These are phyloP conservation scores for Aspergillus homomorphus DNA, from an alignment of 495 filamentous ascomycete species.

Conservation along the genomic window DNA sequence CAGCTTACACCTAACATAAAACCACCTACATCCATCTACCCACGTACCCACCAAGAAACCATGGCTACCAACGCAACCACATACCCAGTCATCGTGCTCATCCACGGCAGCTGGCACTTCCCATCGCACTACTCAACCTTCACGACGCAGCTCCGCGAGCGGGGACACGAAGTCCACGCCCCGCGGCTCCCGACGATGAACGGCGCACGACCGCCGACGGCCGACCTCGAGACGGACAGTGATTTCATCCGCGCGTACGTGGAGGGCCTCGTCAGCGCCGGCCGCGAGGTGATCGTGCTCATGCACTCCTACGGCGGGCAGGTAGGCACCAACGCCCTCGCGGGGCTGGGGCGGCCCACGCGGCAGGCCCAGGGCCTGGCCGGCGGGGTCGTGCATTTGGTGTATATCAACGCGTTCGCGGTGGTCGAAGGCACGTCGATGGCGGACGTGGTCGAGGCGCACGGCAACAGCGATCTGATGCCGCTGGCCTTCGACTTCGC, in stretches of 20 bases:
- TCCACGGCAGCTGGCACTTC: constrained; percentile 11
- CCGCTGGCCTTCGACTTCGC: constrained; percentile 9
- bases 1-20: neutral
- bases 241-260: constrained; percentile 7
- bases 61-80: neutral
- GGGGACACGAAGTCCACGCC: constrained; percentile 10
- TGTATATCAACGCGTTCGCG: neutral
- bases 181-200: constrained; percentile 6
- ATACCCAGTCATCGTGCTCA: constrained; percentile 9
- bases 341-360: neutral
- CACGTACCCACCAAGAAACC: neutral
- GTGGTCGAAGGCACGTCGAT: constrained; percentile 4
- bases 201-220: constrained; percentile 9
- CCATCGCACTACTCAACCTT: constrained; percentile 7
- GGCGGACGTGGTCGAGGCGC: neutral
- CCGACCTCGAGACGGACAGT: constrained; percentile 10
- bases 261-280: constrained; percentile 5
- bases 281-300: constrained; percentile 4
- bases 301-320: constrained; percentile 16
- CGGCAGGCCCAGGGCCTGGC: neutral
- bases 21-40: neutral
- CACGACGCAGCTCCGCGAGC: neutral
- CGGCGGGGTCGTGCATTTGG: neutral
- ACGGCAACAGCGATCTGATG: constrained; percentile 5
- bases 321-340: constrained; percentile 11